Percentiles rank a stretch among this genome's conserved stretches.
Conservation (phyloP, 345 rosid genomes). For the Bruguiera gymnorhiza region DNA sequence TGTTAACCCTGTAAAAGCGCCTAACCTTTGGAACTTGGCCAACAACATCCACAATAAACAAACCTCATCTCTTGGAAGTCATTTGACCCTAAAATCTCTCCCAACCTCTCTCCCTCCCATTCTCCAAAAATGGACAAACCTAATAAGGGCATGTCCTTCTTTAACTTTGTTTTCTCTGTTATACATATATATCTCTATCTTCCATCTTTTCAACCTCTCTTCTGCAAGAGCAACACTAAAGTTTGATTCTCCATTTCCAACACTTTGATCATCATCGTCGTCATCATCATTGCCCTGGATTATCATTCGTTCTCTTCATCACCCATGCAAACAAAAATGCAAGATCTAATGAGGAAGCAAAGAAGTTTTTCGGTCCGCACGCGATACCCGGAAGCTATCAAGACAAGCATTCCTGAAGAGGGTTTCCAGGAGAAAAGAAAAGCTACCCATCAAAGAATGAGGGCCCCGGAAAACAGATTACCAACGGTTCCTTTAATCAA, state of each 20-base stretch:
- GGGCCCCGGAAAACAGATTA: slow-evolving; percentile 18
- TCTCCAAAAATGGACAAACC: slow-evolving; percentile 19
- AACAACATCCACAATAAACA: not conserved
- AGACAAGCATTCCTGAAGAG: slow-evolving; percentile 9
- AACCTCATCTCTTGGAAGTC: not conserved
- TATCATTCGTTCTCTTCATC: slow-evolving; percentile 48
- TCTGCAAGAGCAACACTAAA: slow-evolving; percentile 46
- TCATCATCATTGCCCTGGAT: slow-evolving; percentile 62
- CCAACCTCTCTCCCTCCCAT: not conserved
- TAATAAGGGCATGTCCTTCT: slow-evolving; percentile 29
- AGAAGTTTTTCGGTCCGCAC: slow-evolving; percentile 14
- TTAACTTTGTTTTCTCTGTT: slow-evolving; percentile 39
- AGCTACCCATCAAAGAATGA: not conserved
- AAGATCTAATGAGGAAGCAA: slow-evolving; percentile 27
- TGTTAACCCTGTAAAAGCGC: no score
- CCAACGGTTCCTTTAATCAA: slow-evolving; percentile 14
- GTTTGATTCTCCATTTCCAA: slow-evolving; percentile 69
- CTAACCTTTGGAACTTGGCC: slow-evolving; percentile 12
- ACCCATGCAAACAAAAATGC: slow-evolving; percentile 18
- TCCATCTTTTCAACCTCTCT: slow-evolving; percentile 51
- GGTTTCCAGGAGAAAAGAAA: not conserved
- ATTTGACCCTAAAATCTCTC: not conserved
- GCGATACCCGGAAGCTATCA: slow-evolving; percentile 7
- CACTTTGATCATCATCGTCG: slow-evolving; percentile 60
- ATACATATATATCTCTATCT: slow-evolving; percentile 42